Percentiles rank a stretch among this genome's conserved stretches.
These are phyloP conservation scores for Fusarium pininemorale DNA, from an alignment of 2,329 filamentous ascomycete genomes.

Conservation along the genomic window DNA sequence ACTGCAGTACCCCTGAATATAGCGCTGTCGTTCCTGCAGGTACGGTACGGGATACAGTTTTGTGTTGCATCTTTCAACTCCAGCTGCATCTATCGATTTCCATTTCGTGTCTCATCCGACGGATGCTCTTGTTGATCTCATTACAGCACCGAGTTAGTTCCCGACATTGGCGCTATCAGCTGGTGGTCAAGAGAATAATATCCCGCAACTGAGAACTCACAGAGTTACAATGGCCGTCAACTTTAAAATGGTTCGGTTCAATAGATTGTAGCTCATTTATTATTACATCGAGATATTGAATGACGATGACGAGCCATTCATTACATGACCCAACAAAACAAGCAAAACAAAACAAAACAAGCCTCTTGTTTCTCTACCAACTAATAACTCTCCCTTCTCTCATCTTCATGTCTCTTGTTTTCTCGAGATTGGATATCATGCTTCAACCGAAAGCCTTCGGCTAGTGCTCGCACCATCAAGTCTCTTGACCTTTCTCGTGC, in stretches of 20 bases:
- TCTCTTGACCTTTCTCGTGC: constrained; percentile 11
- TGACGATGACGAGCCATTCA: constrained; percentile 6
- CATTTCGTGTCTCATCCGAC: not conserved
- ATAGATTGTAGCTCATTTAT: not conserved
- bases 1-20: constrained; percentile 36
- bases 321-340: not conserved
- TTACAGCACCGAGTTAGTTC: not conserved
- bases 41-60: constrained; percentile 23
- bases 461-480: constrained; percentile 26
- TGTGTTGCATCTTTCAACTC: not conserved
- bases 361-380: not conserved
- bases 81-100: not conserved
- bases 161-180: not conserved
- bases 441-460: constrained; percentile 21
- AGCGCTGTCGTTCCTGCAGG: constrained; percentile 47
- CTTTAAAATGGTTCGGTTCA: not conserved
- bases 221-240: not conserved
- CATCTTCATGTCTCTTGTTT: constrained; percentile 2
- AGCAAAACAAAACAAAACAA: not conserved
- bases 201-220: constrained; percentile 6
- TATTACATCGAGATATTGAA: not conserved
- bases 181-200: constrained; percentile 8
- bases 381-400: not conserved
- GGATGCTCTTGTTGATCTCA: constrained; percentile 3
- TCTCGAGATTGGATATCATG: constrained; percentile 33